A percentile compares a stretch with the other conserved stretches of the same genome.
Conservation (phyloP, 345 rosid genomes). For the Diplotaxis tenuifolia region DNA sequence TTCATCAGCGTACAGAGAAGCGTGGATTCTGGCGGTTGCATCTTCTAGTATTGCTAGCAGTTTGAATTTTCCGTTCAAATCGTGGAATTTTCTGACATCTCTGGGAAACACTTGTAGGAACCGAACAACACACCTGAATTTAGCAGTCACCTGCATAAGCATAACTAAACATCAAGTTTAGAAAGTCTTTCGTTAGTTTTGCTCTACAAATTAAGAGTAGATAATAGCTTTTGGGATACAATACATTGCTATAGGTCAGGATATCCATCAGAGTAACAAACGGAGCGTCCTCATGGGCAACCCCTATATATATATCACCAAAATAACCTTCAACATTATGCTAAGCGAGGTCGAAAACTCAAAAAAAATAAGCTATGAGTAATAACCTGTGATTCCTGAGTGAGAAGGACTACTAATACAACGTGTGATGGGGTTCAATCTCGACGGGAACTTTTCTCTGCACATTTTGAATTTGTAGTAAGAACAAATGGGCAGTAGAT, state of each 20-base stretch:
- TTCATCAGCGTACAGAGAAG: constrained; percentile 31
- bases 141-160: constrained; percentile 30
- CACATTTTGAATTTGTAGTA: constrained; percentile 8
- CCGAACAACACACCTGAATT: constrained; percentile 32
- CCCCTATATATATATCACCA: constrained; percentile 8
- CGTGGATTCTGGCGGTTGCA: constrained; percentile 31
- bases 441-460: constrained; percentile 7
- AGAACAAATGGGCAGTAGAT: background rate
- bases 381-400: constrained; percentile 33
- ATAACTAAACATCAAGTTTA: constrained; percentile 11
- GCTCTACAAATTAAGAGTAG: background rate
- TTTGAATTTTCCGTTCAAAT: constrained; percentile 9
- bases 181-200: background rate
- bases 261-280: constrained; percentile 35
- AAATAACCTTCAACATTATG: background rate
- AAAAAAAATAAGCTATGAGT: background rate
- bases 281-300: constrained; percentile 30
- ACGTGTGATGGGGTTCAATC: constrained; percentile 6
- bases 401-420: constrained; percentile 7
- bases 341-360: background rate
- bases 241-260: constrained; percentile 26
- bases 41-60: constrained; percentile 23
- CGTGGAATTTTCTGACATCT: constrained; percentile 15
- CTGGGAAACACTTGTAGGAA: constrained; percentile 30
- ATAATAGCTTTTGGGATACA: background rate